phyloP scores from a whole-genome alignment of 805 yeast species.

The Monosporozyma yasuniensis region DNA sequence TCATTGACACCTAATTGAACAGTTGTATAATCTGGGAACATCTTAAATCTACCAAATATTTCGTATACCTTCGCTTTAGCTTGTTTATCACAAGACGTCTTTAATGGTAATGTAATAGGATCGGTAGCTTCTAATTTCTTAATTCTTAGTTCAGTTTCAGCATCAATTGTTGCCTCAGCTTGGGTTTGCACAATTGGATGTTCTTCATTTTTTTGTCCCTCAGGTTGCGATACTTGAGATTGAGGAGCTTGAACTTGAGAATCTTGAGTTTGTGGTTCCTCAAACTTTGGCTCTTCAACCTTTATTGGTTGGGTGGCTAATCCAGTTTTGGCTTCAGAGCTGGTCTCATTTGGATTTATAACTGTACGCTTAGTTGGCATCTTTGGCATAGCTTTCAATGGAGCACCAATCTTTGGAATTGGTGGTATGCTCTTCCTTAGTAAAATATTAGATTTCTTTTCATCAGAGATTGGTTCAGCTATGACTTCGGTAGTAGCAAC shows the following conservation, averaged over 20 bases:
- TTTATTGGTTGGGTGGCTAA: neutral
- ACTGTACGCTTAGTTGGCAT: neutral
- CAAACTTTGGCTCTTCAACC: neutral
- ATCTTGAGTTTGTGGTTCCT: neutral
- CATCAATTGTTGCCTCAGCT: no score
- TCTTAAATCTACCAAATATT: conserved; percentile 8
- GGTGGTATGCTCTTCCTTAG: neutral
- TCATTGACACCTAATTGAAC: conserved; percentile 6
- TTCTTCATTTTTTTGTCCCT: neutral
- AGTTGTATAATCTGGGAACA: conserved; percentile 11
- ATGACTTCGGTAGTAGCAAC: no score
- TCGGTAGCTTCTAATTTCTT: neutral
- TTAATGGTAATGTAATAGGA: conserved; percentile 1
- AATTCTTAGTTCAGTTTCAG: neutral
- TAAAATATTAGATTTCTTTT: no score
- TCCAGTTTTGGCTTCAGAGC: neutral
- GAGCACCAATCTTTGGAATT: neutral
- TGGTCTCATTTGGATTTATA: neutral
- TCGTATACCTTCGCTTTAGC: conserved; percentile 12
- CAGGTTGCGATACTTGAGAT: conserved; percentile 4
- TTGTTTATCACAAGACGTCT: conserved; percentile 4
- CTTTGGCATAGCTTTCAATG: neutral
- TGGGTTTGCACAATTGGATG: no score
- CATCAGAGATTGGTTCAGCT: no score
- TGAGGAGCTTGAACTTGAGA: neutral